Evolutionary conservation across 2,329 filamentous ascomycete genomes (phyloP), one percentile per base, ranked within the genome.

Genomic region (Microdochium bolleyi): DNA sequence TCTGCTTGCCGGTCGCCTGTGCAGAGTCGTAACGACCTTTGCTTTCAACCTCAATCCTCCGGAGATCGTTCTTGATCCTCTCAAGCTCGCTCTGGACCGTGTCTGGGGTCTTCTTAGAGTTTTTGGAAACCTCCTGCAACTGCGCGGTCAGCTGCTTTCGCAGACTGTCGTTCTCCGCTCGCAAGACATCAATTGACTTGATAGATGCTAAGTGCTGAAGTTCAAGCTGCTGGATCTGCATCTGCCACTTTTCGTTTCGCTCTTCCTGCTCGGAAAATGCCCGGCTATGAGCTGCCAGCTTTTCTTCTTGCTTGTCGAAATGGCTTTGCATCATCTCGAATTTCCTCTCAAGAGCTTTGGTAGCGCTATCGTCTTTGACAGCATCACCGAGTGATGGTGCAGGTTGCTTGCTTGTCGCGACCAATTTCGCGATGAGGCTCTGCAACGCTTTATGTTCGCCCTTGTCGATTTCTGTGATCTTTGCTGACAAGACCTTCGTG

Each of bases 41-140:
- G 19, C 50, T 52, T 14, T 52, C 24, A 48, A 24, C 13, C 27
- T 38, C 22, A 38, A 52, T 52, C 22, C 37, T 49, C 50, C 14
- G 32, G 38, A 46, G 13, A 7, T 46, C 41, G 9, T 13, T 46
- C 21, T 13, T 46, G 7, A 46, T 11, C 5, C 13, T 19, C 9
- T 46, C 41, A 19, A 10, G 19, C 19, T 24, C 41, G 8, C 14
- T 13, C 8, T 11, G 19, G 41, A 19, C 19, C 19, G 21, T 46
- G 41, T 21, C 13, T 7, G n/a, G 7, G 5, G 19, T 21, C 7
- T 24, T 46, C 10, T 7, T 22, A 16, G 24, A 25, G 9, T 16
- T 22, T 21, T 44, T 13, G 5, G 22, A 21, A 11, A 51, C n/a
- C 27, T 25, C 22, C n/a, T 24, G 38, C 50, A 51, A 11, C 37